Evolutionary conservation across 2,329 filamentous ascomycete genomes (phyloP), one percentile per base, ranked within the genome.

Genomic region (Aspergillus unguis): DNA sequence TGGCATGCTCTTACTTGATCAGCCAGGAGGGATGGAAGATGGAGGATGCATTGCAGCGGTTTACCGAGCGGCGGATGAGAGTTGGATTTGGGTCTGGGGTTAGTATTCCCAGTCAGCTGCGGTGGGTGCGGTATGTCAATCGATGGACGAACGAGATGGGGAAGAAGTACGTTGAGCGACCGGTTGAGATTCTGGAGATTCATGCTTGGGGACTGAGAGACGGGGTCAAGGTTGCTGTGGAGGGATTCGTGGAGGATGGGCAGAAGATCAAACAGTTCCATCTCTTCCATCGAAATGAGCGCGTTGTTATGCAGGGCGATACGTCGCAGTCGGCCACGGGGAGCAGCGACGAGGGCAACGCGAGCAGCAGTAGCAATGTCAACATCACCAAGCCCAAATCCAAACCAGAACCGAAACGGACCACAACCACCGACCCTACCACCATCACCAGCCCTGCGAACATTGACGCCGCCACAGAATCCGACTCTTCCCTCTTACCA

Each of bases 91-190:
- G 92, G 1, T 81, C 85, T 2, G 94, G 94, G 3, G 87, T 99
- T 26, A 94, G 88, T 32, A 99, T 99, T 43, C 91, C 92, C 0
- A 96, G 90, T 60, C 94, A 99, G 71, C 71, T 95, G 54, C 81
- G 94, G 7, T 96, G 89, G 82, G 80, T 99, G 17, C 80, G 81
- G 29, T 99, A 99, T 66, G 89, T 96, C 7, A 88, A 96, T 64
- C 82, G 88, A 9, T 96, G 92, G 92, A 82, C 88, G 2, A 83
- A 84, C 50, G 74, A 83, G 28, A 62, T 76, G 60, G 83, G 81
- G 17, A 95, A 95, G 72, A 80, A 81, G 49, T 99, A 97, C 64
- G 76, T 90, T 6, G 92, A 97, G 65, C 78, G 88, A 17, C 83
- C 86, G 44, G 80, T 96, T 1, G 92, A 97, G 71, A 84, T 97